Evolutionary conservation across 2,329 filamentous ascomycete genomes (phyloP).

Genomic region (Alternaria viburni): DNA sequence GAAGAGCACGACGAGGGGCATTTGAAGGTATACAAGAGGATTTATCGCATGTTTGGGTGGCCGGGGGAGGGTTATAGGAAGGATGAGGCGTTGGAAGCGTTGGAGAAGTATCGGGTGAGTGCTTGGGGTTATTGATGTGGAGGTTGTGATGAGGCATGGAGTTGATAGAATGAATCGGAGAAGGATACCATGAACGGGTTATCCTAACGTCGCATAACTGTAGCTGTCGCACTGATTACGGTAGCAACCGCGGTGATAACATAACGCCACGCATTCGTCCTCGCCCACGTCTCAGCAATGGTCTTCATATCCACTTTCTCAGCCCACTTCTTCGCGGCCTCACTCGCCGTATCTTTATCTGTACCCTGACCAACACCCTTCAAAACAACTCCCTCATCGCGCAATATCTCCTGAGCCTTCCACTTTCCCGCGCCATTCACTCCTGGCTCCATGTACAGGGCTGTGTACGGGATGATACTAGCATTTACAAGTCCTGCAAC

Average conservation of each 20-base stretch:
- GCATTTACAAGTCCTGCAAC: constrained; percentile 31
- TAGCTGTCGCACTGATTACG: constrained; percentile 22
- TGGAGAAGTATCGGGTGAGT: not conserved
- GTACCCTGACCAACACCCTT: constrained; percentile 16
- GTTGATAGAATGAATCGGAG: not conserved
- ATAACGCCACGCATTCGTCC: constrained; percentile 26
- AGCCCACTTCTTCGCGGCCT: constrained; percentile 23
- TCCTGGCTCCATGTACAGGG: constrained; percentile 49
- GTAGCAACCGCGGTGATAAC: constrained; percentile 22
- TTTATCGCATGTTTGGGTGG: not conserved
- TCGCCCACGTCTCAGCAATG: constrained; percentile 24
- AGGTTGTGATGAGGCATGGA: not conserved
- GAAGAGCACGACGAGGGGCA: not conserved
- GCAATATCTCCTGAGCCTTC: constrained; percentile 45
- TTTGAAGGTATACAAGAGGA: not conserved
- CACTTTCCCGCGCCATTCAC: constrained; percentile 50
- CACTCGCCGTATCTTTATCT: constrained; percentile 21
- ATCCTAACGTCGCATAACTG: not conserved
- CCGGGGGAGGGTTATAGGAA: not conserved
- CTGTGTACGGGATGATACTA: constrained; percentile 46
- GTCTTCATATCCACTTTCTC: constrained; percentile 27
- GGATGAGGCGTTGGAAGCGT: not conserved
- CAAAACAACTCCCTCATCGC: constrained; percentile 26
- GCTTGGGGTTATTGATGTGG: not conserved
- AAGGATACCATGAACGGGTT: not conserved